A percentile compares a stretch with the other conserved stretches of the same genome.
phyloP scores from a whole-genome alignment of 2,329 filamentous ascomycete species.

The Fusarium clavum region DNA sequence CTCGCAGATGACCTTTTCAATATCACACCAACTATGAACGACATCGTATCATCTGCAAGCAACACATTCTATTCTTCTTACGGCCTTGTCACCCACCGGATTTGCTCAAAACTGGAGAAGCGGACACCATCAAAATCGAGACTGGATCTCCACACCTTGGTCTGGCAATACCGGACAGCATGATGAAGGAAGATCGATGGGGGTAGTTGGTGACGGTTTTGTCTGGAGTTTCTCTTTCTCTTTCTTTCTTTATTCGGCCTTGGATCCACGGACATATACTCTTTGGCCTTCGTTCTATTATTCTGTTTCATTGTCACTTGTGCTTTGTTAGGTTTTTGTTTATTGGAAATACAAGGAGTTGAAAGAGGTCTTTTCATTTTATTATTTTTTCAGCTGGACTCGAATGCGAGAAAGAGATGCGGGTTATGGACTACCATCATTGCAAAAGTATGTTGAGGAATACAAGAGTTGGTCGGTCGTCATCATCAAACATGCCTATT shows the following conservation, averaged over 20 bases:
- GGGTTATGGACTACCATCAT: slow-evolving; percentile 3
- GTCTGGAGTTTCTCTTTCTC: neutral
- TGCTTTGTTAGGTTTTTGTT: neutral
- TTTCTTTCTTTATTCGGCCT: neutral
- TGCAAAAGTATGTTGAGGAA: slow-evolving; percentile 34
- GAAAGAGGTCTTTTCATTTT: neutral
- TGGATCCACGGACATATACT: slow-evolving; percentile 18
- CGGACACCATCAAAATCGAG: neutral
- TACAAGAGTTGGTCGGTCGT: slow-evolving; percentile 13
- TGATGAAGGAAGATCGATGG: neutral
- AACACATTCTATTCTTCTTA: neutral
- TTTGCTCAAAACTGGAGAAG: neutral
- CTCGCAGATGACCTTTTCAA: neutral
- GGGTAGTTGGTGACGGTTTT: neutral
- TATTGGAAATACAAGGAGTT: slow-evolving; percentile 19
- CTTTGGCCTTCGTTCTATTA: neutral
- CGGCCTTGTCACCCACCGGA: neutral
- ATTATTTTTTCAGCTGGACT: neutral
- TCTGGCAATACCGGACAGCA: neutral
- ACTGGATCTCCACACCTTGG: neutral
- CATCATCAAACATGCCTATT: neutral
- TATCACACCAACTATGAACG: neutral
- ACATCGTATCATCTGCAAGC: neutral
- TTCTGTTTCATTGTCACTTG: slow-evolving; percentile 1
- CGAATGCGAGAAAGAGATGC: neutral